phyloP scores from a whole-genome alignment of 2,329 filamentous ascomycete species.

The Calonectria pseudoturangicola region DNA sequence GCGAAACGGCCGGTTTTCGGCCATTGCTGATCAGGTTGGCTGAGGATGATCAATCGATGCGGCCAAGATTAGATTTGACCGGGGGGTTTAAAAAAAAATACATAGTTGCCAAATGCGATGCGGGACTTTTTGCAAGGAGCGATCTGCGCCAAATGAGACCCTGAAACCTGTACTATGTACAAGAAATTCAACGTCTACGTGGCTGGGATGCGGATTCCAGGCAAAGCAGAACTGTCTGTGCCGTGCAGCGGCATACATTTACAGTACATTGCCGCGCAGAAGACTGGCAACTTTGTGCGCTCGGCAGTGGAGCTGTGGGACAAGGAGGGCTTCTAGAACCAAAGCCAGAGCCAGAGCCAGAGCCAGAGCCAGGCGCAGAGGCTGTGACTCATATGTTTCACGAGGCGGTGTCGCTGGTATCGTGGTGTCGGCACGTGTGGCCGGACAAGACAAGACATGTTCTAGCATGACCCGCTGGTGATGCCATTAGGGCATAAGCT shows the following conservation, averaged over 20 bases:
- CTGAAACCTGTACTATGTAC: slow-evolving; percentile 22
- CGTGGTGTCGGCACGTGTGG: not conserved
- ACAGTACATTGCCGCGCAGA: slow-evolving; percentile 9
- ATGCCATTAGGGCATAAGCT: slow-evolving; percentile 20
- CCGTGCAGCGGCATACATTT: slow-evolving; percentile 19
- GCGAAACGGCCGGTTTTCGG: slow-evolving; percentile 22
- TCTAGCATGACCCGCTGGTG: not conserved
- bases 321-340: slow-evolving; percentile 37
- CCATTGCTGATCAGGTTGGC: slow-evolving; percentile 9
- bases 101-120: slow-evolving; percentile 12
- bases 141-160: slow-evolving; percentile 28
- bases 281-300: slow-evolving; percentile 26
- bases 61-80: slow-evolving; percentile 25
- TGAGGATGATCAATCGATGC: slow-evolving; percentile 23
- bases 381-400: slow-evolving; percentile 35
- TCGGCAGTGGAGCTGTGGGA: slow-evolving; percentile 32
- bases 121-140: slow-evolving; percentile 24
- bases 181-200: slow-evolving; percentile 19
- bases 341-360: not conserved
- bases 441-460: not conserved
- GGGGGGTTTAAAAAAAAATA: not conserved
- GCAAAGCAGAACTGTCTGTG: slow-evolving; percentile 1
- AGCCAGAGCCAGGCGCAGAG: not conserved
- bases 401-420: slow-evolving; percentile 19
- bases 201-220: slow-evolving; percentile 19